Evolutionary conservation across 2,329 filamentous ascomycete genomes (phyloP).

Genomic region (Colletotrichum sp.): DNA sequence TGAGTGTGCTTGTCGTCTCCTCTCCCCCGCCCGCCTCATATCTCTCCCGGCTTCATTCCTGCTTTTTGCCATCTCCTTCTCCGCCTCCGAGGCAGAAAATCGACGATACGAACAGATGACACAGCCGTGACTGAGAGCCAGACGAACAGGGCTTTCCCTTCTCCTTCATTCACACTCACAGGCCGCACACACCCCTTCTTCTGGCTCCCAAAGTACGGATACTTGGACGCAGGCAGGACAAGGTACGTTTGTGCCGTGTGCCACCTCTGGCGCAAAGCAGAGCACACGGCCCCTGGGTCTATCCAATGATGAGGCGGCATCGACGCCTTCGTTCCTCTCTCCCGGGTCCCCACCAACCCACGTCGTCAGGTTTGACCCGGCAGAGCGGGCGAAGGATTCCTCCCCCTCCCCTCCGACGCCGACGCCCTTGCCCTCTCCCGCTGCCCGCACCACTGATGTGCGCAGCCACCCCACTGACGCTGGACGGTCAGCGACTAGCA

Average conservation of each 20-base stretch:
- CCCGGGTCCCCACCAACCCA: slow-evolving; percentile 14
- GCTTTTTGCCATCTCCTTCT: neutral
- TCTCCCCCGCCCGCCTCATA: neutral
- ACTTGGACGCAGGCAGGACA: neutral
- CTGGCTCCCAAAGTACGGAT: neutral
- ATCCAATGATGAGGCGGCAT: slow-evolving; percentile 1
- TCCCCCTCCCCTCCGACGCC: slow-evolving; percentile 4
- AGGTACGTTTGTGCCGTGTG: neutral
- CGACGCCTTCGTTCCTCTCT: slow-evolving; percentile 20
- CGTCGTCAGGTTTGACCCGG: slow-evolving; percentile 21
- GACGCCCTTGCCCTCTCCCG: neutral
- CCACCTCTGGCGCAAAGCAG: neutral
- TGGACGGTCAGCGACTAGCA: neutral
- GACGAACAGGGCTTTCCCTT: neutral
- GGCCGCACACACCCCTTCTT: neutral
- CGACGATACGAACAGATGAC: neutral
- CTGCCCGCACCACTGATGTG: slow-evolving; percentile 7
- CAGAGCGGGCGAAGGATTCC: slow-evolving; percentile 21
- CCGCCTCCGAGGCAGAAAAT: neutral
- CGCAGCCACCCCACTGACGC: slow-evolving; percentile 12
- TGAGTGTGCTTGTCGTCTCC: neutral
- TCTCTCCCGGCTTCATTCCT: neutral
- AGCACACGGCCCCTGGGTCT: neutral
- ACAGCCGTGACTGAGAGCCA: neutral
- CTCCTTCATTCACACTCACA: neutral